Evolutionary conservation across 345 rosid genomes (phyloP).

Genomic region (Acer saccharum): DNA sequence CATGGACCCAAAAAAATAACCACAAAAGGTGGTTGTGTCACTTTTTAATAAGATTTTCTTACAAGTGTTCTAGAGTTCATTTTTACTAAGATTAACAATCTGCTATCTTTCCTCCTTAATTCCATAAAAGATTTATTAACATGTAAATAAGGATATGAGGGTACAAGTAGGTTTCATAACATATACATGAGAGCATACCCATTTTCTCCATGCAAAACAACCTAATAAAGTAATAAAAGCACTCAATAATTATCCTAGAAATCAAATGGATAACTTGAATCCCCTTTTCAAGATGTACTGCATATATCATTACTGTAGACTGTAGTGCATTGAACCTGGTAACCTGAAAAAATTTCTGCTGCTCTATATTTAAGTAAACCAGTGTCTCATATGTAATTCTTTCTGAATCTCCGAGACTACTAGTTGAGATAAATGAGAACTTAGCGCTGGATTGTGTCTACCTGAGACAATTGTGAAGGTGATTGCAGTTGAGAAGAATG

Average conservation of each 20-base stretch:
- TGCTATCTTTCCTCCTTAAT: not conserved
- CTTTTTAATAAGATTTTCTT: not conserved
- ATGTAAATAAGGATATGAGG: not conserved
- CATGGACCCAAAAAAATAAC: not conserved
- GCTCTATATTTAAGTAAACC: conserved; percentile 37
- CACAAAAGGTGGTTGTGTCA: not conserved
- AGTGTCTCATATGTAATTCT: conserved; percentile 27
- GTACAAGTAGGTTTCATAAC: not conserved
- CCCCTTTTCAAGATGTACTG: conserved; percentile 11
- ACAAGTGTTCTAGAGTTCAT: not conserved
- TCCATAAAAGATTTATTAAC: not conserved
- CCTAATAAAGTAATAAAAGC: not conserved
- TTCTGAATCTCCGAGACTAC: conserved; percentile 42
- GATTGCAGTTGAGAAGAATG: conserved; percentile 39
- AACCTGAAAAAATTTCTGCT: conserved; percentile 39
- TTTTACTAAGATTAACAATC: not conserved
- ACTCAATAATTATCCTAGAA: not conserved
- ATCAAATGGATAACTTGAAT: conserved; percentile 4
- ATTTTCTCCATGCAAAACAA: not conserved
- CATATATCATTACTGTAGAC: not conserved
- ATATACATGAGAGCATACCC: not conserved
- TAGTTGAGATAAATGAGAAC: conserved; percentile 45
- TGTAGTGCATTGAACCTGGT: conserved; percentile 42
- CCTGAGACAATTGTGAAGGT: conserved; percentile 35
- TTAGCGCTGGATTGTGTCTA: conserved; percentile 38